Evolutionary conservation across 2,329 filamentous ascomycete genomes (phyloP).

Genomic region (Cytospora piceicola): DNA sequence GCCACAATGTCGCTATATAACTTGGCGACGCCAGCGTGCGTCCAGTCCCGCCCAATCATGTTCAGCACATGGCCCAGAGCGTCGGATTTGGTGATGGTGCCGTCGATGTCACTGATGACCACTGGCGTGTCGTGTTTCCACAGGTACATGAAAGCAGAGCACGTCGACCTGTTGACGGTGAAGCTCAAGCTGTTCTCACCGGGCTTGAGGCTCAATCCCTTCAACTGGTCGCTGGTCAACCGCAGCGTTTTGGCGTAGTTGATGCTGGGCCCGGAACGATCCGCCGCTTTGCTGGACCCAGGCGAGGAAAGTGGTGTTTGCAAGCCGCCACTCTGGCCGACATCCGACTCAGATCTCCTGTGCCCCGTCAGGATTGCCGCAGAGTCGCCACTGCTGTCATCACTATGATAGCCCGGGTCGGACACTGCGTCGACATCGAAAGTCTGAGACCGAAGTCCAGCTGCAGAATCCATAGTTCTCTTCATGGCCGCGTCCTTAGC

Average conservation of each 20-base stretch:
- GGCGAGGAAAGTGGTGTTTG: constrained; percentile 73
- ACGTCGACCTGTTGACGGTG: constrained; percentile 93
- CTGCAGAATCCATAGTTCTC: constrained; percentile 57
- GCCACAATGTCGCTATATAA: constrained; percentile 92
- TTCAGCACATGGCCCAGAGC: constrained; percentile 92
- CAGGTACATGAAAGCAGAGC: constrained; percentile 88
- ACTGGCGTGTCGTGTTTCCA: constrained; percentile 92
- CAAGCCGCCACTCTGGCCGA: constrained; percentile 52
- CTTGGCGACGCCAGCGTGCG: constrained; percentile 93
- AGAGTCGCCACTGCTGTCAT: constrained; percentile 65
- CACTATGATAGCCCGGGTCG: constrained; percentile 94
- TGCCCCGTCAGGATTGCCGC: constrained; percentile 56
- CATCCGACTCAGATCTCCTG: constrained; percentile 69
- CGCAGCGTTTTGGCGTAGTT: constrained; percentile 97
- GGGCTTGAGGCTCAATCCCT: constrained; percentile 76
- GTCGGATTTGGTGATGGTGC: constrained; percentile 97
- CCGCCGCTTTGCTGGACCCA: constrained; percentile 52
- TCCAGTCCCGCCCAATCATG: constrained; percentile 98
- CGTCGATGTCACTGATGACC: constrained; percentile 97
- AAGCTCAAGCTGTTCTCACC: constrained; percentile 96
- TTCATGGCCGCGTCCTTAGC: constrained; percentile 87
- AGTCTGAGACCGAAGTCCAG: constrained; percentile 52
- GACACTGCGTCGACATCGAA: constrained; percentile 79
- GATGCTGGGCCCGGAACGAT: constrained; percentile 62
- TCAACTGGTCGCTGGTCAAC: constrained; percentile 92